phyloP scores from a whole-genome alignment of 2,329 filamentous ascomycete species.

The Colletotrichum musae region DNA sequence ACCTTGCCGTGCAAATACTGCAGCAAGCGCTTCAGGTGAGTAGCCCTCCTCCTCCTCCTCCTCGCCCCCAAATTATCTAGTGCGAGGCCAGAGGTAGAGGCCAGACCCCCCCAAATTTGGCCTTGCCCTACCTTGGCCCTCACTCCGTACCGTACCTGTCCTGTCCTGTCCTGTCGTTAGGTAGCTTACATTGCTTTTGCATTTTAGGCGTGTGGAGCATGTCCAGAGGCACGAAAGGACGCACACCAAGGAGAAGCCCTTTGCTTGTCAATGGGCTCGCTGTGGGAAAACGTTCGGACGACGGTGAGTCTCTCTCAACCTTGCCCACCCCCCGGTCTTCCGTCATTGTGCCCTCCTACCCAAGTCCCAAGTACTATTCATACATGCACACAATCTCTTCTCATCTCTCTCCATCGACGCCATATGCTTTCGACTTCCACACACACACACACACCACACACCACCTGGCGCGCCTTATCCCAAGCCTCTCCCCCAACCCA shows the following conservation, averaged over 20 bases:
- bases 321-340: conserved; percentile 29
- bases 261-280: conserved; percentile 70
- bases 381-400: conserved; percentile 15
- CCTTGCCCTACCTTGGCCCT: conserved; percentile 38
- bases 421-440: conserved; percentile 28
- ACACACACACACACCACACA: conserved; percentile 36
- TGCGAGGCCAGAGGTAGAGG: not conserved
- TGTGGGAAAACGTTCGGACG: conserved; percentile 75
- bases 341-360: conserved; percentile 27
- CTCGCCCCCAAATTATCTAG: too few relatives aligned
- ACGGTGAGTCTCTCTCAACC: conserved; percentile 62
- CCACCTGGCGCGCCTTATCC: conserved; percentile 32
- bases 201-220: conserved; percentile 73
- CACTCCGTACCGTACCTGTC: conserved; percentile 14
- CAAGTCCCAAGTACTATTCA: conserved; percentile 27
- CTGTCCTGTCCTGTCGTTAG: conserved; percentile 46
- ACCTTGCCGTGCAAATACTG: conserved; percentile 75
- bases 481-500: conserved; percentile 27
- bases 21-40: conserved; percentile 74
- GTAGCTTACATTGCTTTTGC: conserved; percentile 56
- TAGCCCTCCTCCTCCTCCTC: conserved; percentile 38
- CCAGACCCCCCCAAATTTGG: conserved; percentile 37
- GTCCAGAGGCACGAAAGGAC: conserved; percentile 75
- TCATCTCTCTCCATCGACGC: conserved; percentile 24
- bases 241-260: conserved; percentile 77